phyloP scores from a whole-genome alignment of 257 asterid genomes.

The Ilex asprella region DNA sequence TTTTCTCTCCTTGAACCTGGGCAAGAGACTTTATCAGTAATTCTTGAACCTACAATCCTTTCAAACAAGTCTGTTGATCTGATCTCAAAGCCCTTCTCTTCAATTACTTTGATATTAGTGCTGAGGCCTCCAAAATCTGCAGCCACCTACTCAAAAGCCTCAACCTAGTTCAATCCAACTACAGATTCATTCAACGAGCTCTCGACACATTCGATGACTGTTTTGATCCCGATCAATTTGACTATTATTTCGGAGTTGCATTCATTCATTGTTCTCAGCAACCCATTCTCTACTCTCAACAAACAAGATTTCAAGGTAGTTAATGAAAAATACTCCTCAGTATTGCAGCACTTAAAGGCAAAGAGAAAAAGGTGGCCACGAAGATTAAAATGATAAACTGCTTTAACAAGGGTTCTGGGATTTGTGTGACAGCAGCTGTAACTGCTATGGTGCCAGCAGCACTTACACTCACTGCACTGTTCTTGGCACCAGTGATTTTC shows the following conservation, averaged over 20 bases:
- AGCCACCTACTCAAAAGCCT: conserved; percentile 43
- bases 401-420: conserved; percentile 44
- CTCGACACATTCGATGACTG: conserved; percentile 22
- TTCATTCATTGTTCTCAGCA: conserved; percentile 19
- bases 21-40: conserved; percentile 40
- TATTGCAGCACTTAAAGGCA: conserved; percentile 30
- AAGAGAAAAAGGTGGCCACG: conserved; percentile 28
- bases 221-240: conserved; percentile 9
- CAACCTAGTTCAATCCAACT: conserved; percentile 37
- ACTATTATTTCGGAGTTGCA: conserved; percentile 25
- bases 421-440: conserved; percentile 34
- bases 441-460: conserved; percentile 47
- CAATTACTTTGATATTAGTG: conserved; percentile 56
- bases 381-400: conserved; percentile 36
- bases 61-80: conserved; percentile 16
- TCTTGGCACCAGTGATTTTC: conserved; percentile 32
- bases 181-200: conserved; percentile 21
- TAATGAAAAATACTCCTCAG: conserved; percentile 32
- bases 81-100: conserved; percentile 47
- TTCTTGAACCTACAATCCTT: conserved; percentile 37
- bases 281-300: conserved; percentile 34
- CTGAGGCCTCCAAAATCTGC: conserved; percentile 64
- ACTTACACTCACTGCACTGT: conserved; percentile 42
- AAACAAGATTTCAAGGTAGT: conserved; percentile 32
- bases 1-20: conserved; percentile 58